Base-by-base conservation (phyloP, 2,329 filamentous ascomycete genomes). In the Metarhizium brunneum region DNA sequence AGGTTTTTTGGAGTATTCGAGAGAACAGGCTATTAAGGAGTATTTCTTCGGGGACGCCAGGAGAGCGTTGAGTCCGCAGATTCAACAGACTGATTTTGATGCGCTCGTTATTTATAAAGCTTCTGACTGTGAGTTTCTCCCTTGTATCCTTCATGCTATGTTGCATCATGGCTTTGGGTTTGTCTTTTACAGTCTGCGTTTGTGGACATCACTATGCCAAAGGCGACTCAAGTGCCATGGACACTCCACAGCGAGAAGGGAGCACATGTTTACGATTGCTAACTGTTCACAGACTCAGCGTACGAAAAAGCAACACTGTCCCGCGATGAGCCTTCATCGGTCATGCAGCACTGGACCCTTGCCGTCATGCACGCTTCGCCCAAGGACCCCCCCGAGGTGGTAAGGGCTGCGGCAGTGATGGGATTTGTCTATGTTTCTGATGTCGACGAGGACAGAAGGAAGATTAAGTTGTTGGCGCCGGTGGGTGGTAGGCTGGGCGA, bases 401-500 rank as follows among this genome's bases (percentile, higher is more conserved):
- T 97, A 48, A 82, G 90, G 13, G 87, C 92, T 62, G 85, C 91
- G 7, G 87, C 86, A 55, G 85, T 97, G 35, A 87, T 95, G 80
- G 94, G 94, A 0, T 99, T 95, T 66, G 81, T 96, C 35, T 96
- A 96, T 65, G 88, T 97, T 16, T 87, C 90, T 1, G 90, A 96
- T 59, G 90, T 97, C 4, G 92, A 99, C 65, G 88, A 90, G 66
- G 86, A 87, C 63, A 88, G 88, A 69, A 84, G 84, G 61, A 88
- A 88, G 68, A 77, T 96, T 36, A 87, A 89, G 65, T 77, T 97
- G 20, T 74, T 99, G 57, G 86, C 89, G 18, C 94, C 94, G 1
- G 84, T 96, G 58, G 88, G 88, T 53, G 91, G 91, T 2, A 80
- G 88, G 57, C 78, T 96, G 57, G 90, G 90, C 0, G 83, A 87